Evolutionary conservation across 352 stramenopile genomes (phyloP), one percentile per base, ranked within the genome.

Genomic region (Aphanomyces astaci): DNA sequence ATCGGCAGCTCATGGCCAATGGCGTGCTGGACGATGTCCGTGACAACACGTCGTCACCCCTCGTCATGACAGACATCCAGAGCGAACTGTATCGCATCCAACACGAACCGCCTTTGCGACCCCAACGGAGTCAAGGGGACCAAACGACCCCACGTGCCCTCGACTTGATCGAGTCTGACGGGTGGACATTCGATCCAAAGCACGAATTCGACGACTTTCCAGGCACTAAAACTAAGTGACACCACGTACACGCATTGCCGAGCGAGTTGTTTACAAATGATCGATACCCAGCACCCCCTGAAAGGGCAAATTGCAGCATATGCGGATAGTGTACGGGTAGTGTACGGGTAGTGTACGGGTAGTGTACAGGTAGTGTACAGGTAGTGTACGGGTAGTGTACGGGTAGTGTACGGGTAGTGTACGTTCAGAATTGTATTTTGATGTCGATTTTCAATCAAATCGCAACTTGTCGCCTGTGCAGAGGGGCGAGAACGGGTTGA

Each of bases 1-100:
- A 92, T 53, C 78, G 84, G 52, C 73, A 87, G 31, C 65, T 92
- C 28, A 89, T 92, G 82, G 72, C 69, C 15, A 69, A 88, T 40
- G 82, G 81, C 28, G 59, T 36, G 30, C 65, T 68, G 13, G 62
- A 68, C 1, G 62, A 52, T 22, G 22, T 19, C 17, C 3, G 25
- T 31, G 30, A 9, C 45, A 19, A 62, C 60, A 67, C 17, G 31
- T 28, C 39, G 30, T 28, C n/a, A n/a, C n/a, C 22, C 2, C 43
- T 27, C 60, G 45, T 31, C 13, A 67, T 59, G 62, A 48, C 46
- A 13, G 39, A 68, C 31, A 59, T 68, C 33, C 62, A 59, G 27
- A 33, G 55, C 24, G 57, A 66, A 28, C 54, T 66, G 3, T 30
- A 30, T 4, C 57, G 57, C 31, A 66, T 66, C 31, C 57, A 66